Evolutionary conservation across 1,284 basidiomycete genomes (phyloP).

Genomic region (Pascua sp.): DNA sequence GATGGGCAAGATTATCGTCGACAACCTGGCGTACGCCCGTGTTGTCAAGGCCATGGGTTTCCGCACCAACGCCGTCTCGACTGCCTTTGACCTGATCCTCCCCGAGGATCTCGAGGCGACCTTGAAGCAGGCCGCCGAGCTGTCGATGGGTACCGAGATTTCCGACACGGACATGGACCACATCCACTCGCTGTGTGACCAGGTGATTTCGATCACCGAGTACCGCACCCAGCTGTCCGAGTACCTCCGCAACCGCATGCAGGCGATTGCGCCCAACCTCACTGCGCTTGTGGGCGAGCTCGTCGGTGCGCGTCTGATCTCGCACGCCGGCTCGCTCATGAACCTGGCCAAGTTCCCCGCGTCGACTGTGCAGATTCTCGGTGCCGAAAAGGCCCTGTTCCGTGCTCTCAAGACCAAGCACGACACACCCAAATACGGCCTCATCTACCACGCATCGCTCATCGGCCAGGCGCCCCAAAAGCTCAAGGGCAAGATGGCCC

Average conservation of each 20-base stretch:
- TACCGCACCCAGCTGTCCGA: slow-evolving; percentile 92
- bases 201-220: slow-evolving; percentile 90
- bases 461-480: slow-evolving; percentile 97
- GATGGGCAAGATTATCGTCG: slow-evolving; percentile 95
- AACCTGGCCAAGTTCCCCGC: slow-evolving; percentile 95
- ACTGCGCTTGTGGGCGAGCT: slow-evolving; percentile 95
- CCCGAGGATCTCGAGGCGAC: slow-evolving; percentile 92
- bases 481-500: slow-evolving; percentile 99
- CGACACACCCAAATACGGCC: slow-evolving; percentile 96
- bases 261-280: slow-evolving; percentile 87
- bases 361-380: slow-evolving; percentile 95
- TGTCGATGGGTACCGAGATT: slow-evolving; percentile 99
- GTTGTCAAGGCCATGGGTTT: slow-evolving; percentile 85
- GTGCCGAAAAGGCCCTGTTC: slow-evolving; percentile 98
- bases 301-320: slow-evolving; percentile 92
- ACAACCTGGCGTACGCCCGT: slow-evolving; percentile 96
- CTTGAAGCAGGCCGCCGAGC: slow-evolving; percentile 86
- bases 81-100: slow-evolving; percentile 81
- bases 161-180: slow-evolving; percentile 91
- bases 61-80: slow-evolving; percentile 84
- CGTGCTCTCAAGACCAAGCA: slow-evolving; percentile 98
- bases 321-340: slow-evolving; percentile 91
- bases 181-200: slow-evolving; percentile 92
- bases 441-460: slow-evolving; percentile 94
- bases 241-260: slow-evolving; percentile 96